Base-by-base conservation (phyloP, 495 filamentous ascomycete species). In the Delitschia confertaspora region DNA sequence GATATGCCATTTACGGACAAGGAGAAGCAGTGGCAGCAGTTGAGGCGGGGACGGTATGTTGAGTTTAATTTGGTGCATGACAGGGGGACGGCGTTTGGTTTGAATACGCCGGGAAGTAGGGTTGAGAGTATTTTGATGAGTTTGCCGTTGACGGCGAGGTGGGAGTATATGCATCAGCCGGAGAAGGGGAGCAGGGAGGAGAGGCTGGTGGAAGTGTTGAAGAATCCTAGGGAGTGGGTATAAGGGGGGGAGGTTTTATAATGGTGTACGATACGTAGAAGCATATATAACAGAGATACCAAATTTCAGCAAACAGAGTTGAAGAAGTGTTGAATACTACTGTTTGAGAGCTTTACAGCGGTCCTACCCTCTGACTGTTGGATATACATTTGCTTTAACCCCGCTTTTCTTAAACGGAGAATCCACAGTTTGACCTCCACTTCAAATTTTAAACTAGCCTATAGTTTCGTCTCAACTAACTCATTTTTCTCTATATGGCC, bases 1-100 rank as follows among this genome's bases (percentile, higher is more conserved):
- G 84, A 95, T 47, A 85, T 93, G 85, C 76, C 83, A 0, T 99
- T 76, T 53, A 85, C 83, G 0, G 78, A 78, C 9, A 67, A 75
- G 42, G 83, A 95, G 67, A 95, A 94, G 69, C 73, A 83, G 45
- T 99, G 91, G 91, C 91, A 99, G 63, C 91, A 96, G 68, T 69
- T 99, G 47, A 74, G 91, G 21, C 72, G 91, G 36, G 91, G 93
- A 24, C 70, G 82, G 53, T 99, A 99, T 64, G 93, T 99, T 19
- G 91, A 99, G 62, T 99, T 99, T 65, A 99, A 99, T 65, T 74
- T 99, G 13, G 84, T 99, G 34, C 87, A 99, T 66, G 91, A 99
- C 68, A 78, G 91, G 20, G 91, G 91, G 9, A 99, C 91, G 4
- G 81, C 82, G 35, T 99, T 99, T 61, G 91, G 91, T 0, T 66